A percentile compares a stretch with the other conserved stretches of the same genome.
These are phyloP conservation scores for Zostera marina DNA, from an alignment of 116 monocot genomes.

Conservation along the genomic window DNA sequence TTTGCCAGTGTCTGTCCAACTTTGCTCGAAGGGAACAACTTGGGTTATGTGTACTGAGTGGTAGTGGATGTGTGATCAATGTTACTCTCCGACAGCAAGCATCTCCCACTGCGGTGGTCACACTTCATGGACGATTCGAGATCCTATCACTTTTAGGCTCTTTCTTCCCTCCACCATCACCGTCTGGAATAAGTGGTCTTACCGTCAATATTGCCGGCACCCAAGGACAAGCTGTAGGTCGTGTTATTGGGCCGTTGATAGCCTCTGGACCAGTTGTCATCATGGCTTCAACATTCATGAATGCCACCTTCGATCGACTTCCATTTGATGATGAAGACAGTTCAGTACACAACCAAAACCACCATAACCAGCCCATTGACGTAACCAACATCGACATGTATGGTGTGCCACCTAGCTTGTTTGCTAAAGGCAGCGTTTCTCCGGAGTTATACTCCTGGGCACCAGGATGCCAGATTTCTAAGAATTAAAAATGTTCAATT, in stretches of 20 bases:
- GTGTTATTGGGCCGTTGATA: constrained; percentile 39
- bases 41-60: constrained; percentile 51
- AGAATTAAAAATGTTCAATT: constrained; percentile 6
- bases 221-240: constrained; percentile 71
- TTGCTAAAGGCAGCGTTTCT: constrained; percentile 5
- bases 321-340: constrained; percentile 46
- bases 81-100: constrained; percentile 57
- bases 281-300: constrained; percentile 63
- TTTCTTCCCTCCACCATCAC: constrained; percentile 54
- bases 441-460: constrained; percentile 17
- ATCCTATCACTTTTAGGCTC: constrained; percentile 69
- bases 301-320: constrained; percentile 57
- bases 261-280: constrained; percentile 51
- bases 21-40: constrained; percentile 48
- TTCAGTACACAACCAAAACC: background rate
- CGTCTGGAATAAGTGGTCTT: constrained; percentile 40
- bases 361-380: constrained; percentile 5
- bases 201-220: constrained; percentile 57
- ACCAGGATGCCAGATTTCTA: constrained; percentile 7
- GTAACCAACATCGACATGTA: background rate
- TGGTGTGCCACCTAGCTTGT: constrained; percentile 9
- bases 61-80: constrained; percentile 49
- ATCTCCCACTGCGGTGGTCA: constrained; percentile 27
- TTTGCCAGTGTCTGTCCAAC: constrained; percentile 32
- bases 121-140: constrained; percentile 69